Evolutionary conservation across 345 rosid species (phyloP), one percentile per base, ranked within the genome.

Genomic region (Physaria fendleri): DNA sequence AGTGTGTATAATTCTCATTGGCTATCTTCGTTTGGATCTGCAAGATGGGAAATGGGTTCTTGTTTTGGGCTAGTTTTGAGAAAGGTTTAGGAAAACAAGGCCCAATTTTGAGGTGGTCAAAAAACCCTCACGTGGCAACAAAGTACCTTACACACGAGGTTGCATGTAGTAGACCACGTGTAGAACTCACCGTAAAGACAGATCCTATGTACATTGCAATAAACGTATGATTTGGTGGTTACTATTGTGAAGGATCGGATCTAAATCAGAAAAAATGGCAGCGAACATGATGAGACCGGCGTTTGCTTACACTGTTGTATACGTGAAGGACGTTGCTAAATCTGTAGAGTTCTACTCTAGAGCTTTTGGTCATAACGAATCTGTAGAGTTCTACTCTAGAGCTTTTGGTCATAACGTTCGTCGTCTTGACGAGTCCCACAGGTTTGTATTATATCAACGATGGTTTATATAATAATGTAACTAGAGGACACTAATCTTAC

Each of bases 301-400:
- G 37, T 80, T 78, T 49, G 96, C 81, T 14, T 92, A 84, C 71
- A 69, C 81, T 13, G 77, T 84, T 32, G 59, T 82, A 27, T 88
- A 88, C 71, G 96, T 85, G 6, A 62, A 61, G 45, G 93, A 85
- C 61, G 93, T 88, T 0, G 93, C 82, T 37, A 77, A 79, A 63
- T 88, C 95, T 4, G 74, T 80, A 0, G 90, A 70, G 30, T 85
- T 92, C 73, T 92, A 84, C 68, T 63, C 85, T 21, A 82, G 68
- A 73, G 96, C 90, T 12, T 88, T 88, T 45, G n/a, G n/a, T n/a
- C n/a, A n/a, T n/a, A n/a, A n/a, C n/a, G n/a, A 79, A 63, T 88
- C 95, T 4, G 74, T 80, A 0, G 90, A 70, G 30, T 85, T 92
- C 73, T 92, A 84, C 68, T 63, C 85, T 21, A 82, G 68, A 73